Evolutionary conservation across 441 rosid species (phyloP).

Genomic region (Geranium incanum): DNA sequence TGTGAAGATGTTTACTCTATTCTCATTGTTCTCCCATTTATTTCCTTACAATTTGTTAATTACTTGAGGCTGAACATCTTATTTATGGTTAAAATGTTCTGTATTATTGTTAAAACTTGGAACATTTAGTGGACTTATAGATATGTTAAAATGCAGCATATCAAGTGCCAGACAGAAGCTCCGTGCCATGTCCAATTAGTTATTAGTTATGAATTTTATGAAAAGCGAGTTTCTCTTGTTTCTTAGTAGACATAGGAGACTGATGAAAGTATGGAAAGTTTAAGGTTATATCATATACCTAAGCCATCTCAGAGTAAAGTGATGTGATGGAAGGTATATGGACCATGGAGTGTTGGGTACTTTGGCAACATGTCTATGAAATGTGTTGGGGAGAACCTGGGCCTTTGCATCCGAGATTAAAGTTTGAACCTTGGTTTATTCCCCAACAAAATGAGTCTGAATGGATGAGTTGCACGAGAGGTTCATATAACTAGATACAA

Average conservation of each 20-base stretch:
- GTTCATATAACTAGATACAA: not conserved
- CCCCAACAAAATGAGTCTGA: not conserved
- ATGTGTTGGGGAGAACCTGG: not conserved
- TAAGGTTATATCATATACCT: not conserved
- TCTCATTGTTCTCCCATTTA: too few relatives aligned
- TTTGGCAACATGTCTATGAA: not conserved
- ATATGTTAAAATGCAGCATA: too few relatives aligned
- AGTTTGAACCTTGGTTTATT: too few relatives aligned
- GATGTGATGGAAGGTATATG: not conserved
- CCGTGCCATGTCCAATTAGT: not conserved
- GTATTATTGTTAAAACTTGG: too few relatives aligned
- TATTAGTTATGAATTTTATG: not conserved
- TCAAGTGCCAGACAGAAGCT: too few relatives aligned
- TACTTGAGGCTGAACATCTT: too few relatives aligned
- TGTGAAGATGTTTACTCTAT: too few relatives aligned
- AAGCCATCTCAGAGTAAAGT: not conserved
- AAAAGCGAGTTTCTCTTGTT: not conserved
- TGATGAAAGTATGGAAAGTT: not conserved
- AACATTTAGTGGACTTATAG: too few relatives aligned
- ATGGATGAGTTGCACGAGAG: not conserved
- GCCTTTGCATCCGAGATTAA: too few relatives aligned
- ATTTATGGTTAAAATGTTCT: too few relatives aligned
- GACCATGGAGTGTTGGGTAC: constrained; percentile 4
- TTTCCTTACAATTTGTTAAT: too few relatives aligned
- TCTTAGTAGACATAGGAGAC: not conserved